Evolutionary conservation across 2,329 filamentous ascomycete species (phyloP).

Genomic region (Ophiocordyceps camponoti-saundersi): DNA sequence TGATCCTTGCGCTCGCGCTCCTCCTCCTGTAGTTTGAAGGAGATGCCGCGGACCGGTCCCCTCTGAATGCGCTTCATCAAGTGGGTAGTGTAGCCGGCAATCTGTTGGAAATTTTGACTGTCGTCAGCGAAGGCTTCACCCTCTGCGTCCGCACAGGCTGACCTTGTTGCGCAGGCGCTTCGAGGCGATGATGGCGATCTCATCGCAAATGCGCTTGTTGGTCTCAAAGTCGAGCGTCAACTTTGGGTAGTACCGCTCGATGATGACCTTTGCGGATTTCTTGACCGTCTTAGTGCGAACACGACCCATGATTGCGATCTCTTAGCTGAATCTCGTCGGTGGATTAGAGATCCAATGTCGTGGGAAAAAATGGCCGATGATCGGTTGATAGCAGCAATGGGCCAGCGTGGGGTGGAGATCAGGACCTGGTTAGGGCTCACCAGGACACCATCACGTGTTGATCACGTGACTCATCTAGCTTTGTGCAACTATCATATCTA

Average conservation of each 20-base stretch:
- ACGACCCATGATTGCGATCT: slow-evolving; percentile 50
- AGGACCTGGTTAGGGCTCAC: background rate
- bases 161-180: slow-evolving; percentile 99
- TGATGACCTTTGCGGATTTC: slow-evolving; percentile 95
- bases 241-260: slow-evolving; percentile 95
- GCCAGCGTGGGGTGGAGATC: background rate
- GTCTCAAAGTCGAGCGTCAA: slow-evolving; percentile 99
- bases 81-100: slow-evolving; percentile 96
- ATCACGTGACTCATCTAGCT: background rate
- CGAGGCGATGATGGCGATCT: slow-evolving; percentile 97
- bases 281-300: slow-evolving; percentile 55
- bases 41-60: slow-evolving; percentile 97
- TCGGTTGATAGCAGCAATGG: background rate
- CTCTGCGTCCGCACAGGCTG: slow-evolving; percentile 9
- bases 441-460: background rate
- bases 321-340: slow-evolving; percentile 13
- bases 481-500: background rate
- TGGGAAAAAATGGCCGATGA: background rate
- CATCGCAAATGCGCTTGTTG: slow-evolving; percentile 99
- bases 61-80: slow-evolving; percentile 99
- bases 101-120: slow-evolving; percentile 31
- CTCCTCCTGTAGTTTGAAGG: slow-evolving; percentile 99
- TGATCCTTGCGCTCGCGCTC: slow-evolving; percentile 99
- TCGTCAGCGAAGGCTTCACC: slow-evolving; percentile 5
- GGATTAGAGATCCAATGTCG: background rate